A percentile compares a stretch with the other conserved stretches of the same genome.
Conservation (phyloP, 164 flowering plant species). For the Macadamia integrifolia region DNA sequence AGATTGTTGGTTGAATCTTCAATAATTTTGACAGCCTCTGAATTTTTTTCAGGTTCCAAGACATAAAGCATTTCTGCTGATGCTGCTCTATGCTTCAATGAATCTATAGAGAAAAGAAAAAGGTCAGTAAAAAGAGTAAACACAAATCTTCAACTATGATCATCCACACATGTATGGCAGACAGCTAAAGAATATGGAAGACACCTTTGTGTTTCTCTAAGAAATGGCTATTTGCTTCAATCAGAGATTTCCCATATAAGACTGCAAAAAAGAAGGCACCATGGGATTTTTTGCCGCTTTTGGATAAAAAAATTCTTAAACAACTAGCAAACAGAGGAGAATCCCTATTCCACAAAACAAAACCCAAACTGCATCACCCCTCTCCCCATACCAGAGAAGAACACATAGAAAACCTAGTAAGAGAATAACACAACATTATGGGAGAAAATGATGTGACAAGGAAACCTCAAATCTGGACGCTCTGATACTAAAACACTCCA, state of each 20-base stretch:
- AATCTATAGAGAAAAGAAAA: constrained; percentile 43
- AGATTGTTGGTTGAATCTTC: constrained; percentile 64
- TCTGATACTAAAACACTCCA: constrained; percentile 85
- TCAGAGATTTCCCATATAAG: constrained; percentile 63
- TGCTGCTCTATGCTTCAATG: constrained; percentile 94
- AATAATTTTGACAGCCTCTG: constrained; percentile 66
- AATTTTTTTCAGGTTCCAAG: constrained; percentile 67
- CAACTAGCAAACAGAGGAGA: too few species aligned
- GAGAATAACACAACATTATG: background rate
- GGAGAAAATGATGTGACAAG: background rate
- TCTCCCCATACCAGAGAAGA: too few species aligned
- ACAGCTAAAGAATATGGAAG: background rate
- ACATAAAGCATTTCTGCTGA: constrained; percentile 76
- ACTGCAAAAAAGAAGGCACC: constrained; percentile 16
- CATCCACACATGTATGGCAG: background rate
- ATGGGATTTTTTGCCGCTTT: background rate
- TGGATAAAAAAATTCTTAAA: too few species aligned
- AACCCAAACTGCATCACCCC: too few species aligned
- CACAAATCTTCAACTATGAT: background rate
- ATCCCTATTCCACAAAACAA: too few species aligned
- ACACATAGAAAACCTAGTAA: background rate
- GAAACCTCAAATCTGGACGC: constrained; percentile 68
- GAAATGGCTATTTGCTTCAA: constrained; percentile 65
- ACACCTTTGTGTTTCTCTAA: constrained; percentile 76
- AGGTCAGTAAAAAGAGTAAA: constrained; percentile 1